Conservation (phyloP, 495 filamentous ascomycete genomes). For the Chaetomium fimeti region DNA sequence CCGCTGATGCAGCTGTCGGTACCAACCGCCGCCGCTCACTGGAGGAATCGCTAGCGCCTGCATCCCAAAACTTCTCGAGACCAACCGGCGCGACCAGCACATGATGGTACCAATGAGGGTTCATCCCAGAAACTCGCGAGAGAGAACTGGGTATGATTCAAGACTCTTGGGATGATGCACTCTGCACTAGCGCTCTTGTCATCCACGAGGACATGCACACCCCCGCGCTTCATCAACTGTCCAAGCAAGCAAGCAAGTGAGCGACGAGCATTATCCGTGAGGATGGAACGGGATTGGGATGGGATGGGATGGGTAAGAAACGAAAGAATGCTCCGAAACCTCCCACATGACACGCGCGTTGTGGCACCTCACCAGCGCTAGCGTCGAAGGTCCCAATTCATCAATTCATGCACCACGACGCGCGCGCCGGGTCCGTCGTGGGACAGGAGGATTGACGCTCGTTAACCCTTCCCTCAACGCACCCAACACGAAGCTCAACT, state of each 20-base stretch:
- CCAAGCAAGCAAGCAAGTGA: not conserved
- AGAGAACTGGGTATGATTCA: not conserved
- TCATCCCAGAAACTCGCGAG: not conserved
- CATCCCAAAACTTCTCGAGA: not conserved
- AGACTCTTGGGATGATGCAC: not conserved
- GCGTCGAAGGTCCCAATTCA: not conserved
- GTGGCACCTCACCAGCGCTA: slow-evolving; percentile 5
- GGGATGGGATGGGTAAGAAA: too few relatives aligned
- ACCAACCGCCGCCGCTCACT: not conserved
- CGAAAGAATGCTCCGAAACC: not conserved
- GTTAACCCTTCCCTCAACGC: not conserved
- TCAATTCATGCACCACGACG: slow-evolving; percentile 12
- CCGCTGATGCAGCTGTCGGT: slow-evolving; percentile 4
- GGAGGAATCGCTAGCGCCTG: not conserved
- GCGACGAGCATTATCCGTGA: too few relatives aligned
- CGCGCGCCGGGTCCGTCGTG: slow-evolving; percentile 4
- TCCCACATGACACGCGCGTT: slow-evolving; percentile 10
- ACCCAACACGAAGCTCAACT: not conserved
- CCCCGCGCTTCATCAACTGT: not conserved
- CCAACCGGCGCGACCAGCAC: too few relatives aligned
- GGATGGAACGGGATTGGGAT: too few relatives aligned
- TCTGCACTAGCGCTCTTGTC: slow-evolving; percentile 6
- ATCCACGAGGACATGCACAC: slow-evolving; percentile 8
- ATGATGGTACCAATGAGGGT: slow-evolving; percentile 1
- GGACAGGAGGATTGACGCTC: slow-evolving; percentile 10